Base-by-base conservation (phyloP, 148 eudicot genomes). In the Limonium bicolor region DNA sequence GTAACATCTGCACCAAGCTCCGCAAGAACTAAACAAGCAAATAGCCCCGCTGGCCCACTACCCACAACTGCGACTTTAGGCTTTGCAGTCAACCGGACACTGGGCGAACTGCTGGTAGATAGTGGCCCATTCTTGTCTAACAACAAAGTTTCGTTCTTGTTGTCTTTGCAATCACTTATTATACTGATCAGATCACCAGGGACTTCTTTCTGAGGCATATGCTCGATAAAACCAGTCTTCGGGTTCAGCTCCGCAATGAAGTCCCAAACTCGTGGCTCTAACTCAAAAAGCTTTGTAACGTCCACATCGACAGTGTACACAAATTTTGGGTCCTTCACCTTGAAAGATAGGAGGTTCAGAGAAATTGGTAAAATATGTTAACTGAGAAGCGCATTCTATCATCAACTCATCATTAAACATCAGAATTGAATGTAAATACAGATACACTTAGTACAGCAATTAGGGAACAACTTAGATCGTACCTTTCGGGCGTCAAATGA, bases 401-500 rank as follows among this genome's bases (percentile, higher is more conserved):
- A n/a, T n/a, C n/a, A n/a, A n/a, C n/a, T n/a, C n/a, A n/a, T n/a
- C n/a, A n/a, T n/a, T n/a, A n/a, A n/a, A n/a, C n/a, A n/a, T n/a
- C n/a, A n/a, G n/a, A n/a, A n/a, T n/a, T n/a, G n/a, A n/a, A n/a
- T n/a, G n/a, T n/a, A n/a, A n/a, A n/a, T n/a, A n/a, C n/a, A n/a
- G n/a, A n/a, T n/a, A n/a, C n/a, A n/a, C n/a, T n/a, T n/a, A n/a
- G n/a, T n/a, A n/a, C n/a, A n/a, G n/a, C n/a, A n/a, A n/a, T n/a
- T n/a, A 0, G 18, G 11, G 12, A 25, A 4, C 14, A 43, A n/a
- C 11, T 7, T 6, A 25, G 24, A 25, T 31, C 24, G 18, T 32
- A 90, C 99, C 95, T 90, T 90, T 62, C 99, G 72, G 4, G 99
- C 95, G 54, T 90, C 95, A 60, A 90, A 85, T 24, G 99, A 90